Evolutionary conservation across 73 alveolate genomes (phyloP).

Genomic region (Uronychia binucleata): DNA sequence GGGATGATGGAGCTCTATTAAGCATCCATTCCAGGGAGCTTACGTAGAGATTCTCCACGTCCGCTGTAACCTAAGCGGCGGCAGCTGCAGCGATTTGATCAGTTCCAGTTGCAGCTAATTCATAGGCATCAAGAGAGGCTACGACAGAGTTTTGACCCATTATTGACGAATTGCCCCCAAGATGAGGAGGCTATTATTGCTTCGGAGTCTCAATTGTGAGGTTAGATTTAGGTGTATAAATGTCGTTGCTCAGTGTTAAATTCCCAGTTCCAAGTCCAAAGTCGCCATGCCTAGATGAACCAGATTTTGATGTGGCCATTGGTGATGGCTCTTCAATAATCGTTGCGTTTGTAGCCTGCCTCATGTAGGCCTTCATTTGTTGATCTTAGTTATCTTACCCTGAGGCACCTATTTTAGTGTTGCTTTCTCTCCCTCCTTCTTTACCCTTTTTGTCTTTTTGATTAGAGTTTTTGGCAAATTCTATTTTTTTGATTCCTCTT

Average conservation of each 20-base stretch:
- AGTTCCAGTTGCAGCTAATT: background rate
- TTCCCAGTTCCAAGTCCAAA: background rate
- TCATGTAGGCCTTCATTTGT: conserved; percentile 16
- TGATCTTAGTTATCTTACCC: background rate
- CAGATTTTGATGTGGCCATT: conserved; percentile 35
- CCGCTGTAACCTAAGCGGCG: background rate
- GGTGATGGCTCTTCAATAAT: conserved; percentile 56
- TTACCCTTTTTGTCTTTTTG: background rate
- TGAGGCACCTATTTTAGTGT: background rate
- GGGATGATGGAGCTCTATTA: conserved; percentile 55
- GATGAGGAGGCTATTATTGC: background rate
- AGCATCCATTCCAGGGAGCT: conserved; percentile 64
- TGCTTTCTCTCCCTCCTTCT: background rate
- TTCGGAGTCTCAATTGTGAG: conserved; percentile 16
- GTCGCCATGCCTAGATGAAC: conserved; percentile 16
- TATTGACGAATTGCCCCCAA: conserved; percentile 1
- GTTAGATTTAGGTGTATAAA: conserved; percentile 6
- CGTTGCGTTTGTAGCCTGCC: conserved; percentile 23
- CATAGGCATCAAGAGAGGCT: conserved; percentile 1
- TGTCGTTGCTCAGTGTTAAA: background rate
- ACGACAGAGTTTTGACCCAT: conserved; percentile 1
- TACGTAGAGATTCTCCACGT: conserved; percentile 41
- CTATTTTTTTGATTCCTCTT: conserved; percentile 54
- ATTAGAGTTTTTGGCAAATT: too few relatives aligned
- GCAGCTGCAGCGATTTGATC: background rate